Base-by-base conservation (phyloP, 1,284 basidiomycete genomes). In the Apiotrichum mycotoxinovorans region DNA sequence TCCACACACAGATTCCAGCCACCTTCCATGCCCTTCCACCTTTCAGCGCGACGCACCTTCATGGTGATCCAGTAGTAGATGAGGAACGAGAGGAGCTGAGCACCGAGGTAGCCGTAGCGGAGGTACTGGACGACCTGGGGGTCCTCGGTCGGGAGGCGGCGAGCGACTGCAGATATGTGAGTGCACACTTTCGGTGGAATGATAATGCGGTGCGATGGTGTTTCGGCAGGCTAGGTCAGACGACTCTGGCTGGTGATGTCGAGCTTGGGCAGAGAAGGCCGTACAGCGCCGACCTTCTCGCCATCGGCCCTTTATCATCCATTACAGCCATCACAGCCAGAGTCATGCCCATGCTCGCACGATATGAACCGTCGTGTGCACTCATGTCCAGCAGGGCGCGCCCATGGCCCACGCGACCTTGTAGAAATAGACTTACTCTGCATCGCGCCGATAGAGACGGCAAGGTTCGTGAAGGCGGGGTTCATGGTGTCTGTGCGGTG, bases 371-470 rank as follows among this genome's bases (percentile, higher is more conserved):
- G n/a, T n/a, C n/a, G n/a, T n/a, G n/a, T n/a, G n/a, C n/a, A n/a
- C n/a, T n/a, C n/a, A n/a, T n/a, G n/a, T n/a, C n/a, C n/a, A n/a
- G n/a, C n/a, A n/a, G n/a, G n/a, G n/a, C n/a, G n/a, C n/a, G n/a
- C n/a, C n/a, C n/a, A n/a, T n/a, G n/a, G n/a, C n/a, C n/a, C n/a
- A n/a, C n/a, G n/a, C n/a, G n/a, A n/a, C n/a, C n/a, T n/a, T n/a
- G n/a, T n/a, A n/a, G n/a, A n/a, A n/a, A n/a, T n/a, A n/a, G n/a
- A 73, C 80, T 59, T 56, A 88, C 89, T 68, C 78, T 94, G 91
- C 91, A 95, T 95, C 62, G 86, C 89, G 56, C 85, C 89, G 67
- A 96, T 86, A 54, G 90, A 92, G 70, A 95, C 83, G 68, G 88
- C 82, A 63, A 96, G 82, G 78, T 89, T 92, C 64, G 79, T 76